A percentile compares a stretch with the other conserved stretches of the same genome.
phyloP scores from a whole-genome alignment of 768 basidiomycete species.

The Mrakia gelida region DNA sequence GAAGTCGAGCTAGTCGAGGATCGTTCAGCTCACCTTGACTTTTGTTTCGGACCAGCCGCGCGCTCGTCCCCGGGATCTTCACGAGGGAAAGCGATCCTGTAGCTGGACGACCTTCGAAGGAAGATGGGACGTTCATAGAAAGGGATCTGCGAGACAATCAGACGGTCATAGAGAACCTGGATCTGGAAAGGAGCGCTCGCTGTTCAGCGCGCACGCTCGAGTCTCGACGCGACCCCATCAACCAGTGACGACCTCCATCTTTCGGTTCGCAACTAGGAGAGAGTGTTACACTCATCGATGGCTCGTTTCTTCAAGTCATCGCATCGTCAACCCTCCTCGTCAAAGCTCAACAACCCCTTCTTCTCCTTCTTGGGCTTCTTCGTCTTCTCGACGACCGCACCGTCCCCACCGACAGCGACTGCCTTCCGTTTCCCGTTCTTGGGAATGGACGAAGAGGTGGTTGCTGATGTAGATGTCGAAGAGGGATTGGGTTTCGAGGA shows the following conservation, averaged over 20 bases:
- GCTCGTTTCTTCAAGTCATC: neutral
- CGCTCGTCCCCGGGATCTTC: no score
- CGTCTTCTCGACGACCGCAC: conserved; percentile 36
- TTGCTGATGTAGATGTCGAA: conserved; percentile 32
- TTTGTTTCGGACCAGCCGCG: no score
- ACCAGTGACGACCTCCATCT: neutral
- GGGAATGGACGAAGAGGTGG: conserved; percentile 18
- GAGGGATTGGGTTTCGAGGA: neutral
- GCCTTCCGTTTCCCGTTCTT: conserved; percentile 42
- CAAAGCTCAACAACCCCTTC: conserved; percentile 46
- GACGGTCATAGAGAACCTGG: no score
- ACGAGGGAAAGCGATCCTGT: no score
- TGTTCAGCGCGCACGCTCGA: no score
- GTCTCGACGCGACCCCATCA: no score
- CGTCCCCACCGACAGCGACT: conserved; percentile 28
- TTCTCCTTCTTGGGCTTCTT: conserved; percentile 45
- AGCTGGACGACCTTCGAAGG: no score
- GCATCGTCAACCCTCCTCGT: conserved; percentile 38
- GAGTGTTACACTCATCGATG: neutral
- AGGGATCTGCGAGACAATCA: no score
- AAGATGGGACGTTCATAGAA: no score
- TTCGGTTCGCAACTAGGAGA: neutral
- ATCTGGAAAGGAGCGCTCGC: no score
- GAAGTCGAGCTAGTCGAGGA: no score
- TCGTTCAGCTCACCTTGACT: no score